A percentile compares a stretch with the other conserved stretches of the same genome.
These are phyloP conservation scores for Symmetrospora coprosmae DNA, from an alignment of 768 basidiomycete genomes.

Conservation along the genomic window DNA sequence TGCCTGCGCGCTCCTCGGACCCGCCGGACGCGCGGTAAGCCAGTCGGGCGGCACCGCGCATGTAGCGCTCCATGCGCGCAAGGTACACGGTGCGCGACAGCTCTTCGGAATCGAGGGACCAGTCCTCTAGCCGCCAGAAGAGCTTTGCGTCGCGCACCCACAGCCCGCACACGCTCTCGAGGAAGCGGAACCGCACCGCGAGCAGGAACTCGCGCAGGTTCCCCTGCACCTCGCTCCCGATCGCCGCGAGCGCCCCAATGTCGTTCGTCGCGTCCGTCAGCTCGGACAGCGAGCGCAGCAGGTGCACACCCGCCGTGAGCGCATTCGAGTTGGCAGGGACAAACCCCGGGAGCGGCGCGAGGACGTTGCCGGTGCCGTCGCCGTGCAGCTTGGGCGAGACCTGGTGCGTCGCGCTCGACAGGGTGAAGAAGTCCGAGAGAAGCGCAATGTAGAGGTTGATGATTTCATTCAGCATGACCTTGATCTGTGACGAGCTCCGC, in stretches of 20 bases:
- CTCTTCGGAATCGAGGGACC: slow-evolving; percentile 53
- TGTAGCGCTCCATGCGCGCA: slow-evolving; percentile 62
- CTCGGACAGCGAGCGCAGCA: slow-evolving; percentile 65
- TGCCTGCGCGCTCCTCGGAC: slow-evolving; percentile 41
- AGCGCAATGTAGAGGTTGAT: slow-evolving; percentile 70
- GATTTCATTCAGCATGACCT: slow-evolving; percentile 74
- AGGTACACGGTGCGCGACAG: slow-evolving; percentile 61
- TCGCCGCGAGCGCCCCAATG: slow-evolving; percentile 55
- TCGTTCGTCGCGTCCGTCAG: slow-evolving; percentile 76
- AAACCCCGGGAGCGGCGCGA: slow-evolving; percentile 51
- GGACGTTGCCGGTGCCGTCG: slow-evolving; percentile 39
- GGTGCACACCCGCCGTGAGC: slow-evolving; percentile 64
- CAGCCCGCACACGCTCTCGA: slow-evolving; percentile 56
- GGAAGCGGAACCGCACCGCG: slow-evolving; percentile 73
- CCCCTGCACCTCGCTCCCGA: slow-evolving; percentile 52
- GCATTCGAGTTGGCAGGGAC: slow-evolving; percentile 52
- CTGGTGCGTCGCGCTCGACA: slow-evolving; percentile 50
- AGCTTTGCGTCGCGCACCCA: slow-evolving; percentile 82
- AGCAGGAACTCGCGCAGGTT: slow-evolving; percentile 63
- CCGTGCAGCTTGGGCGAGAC: slow-evolving; percentile 43
- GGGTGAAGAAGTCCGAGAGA: slow-evolving; percentile 68
- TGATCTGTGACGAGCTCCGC: slow-evolving; percentile 51
- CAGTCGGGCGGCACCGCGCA: slow-evolving; percentile 57
- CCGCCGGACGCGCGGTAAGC: slow-evolving; percentile 73
- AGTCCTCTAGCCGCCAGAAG: slow-evolving; percentile 75